Conservation (phyloP, 2,329 filamentous ascomycete species). For the Diaporthe destruens region DNA sequence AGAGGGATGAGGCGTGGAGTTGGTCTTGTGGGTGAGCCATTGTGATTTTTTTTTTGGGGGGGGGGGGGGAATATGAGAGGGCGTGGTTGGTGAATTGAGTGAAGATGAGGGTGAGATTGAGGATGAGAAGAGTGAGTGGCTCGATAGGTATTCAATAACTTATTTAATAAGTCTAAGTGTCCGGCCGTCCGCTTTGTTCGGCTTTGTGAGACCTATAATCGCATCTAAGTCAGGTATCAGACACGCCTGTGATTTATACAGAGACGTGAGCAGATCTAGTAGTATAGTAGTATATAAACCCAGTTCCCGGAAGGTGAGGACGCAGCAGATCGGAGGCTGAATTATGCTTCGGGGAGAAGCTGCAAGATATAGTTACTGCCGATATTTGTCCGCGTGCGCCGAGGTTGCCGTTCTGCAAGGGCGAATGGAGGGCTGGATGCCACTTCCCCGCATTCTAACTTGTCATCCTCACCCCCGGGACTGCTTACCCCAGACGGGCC, state of each 20-base stretch:
- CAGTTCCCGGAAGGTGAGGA: too few relatives aligned
- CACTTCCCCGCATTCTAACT: conserved; percentile 15
- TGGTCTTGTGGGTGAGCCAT: conserved; percentile 63
- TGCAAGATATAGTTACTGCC: conserved; percentile 19
- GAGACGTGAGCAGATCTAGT: not conserved
- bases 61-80: not conserved
- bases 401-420: conserved; percentile 30
- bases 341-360: not conserved
- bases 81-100: not conserved
- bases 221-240: conserved; percentile 1
- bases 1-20: conserved; percentile 69
- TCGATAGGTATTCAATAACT: not conserved
- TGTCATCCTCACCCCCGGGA: conserved; percentile 17
- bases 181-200: not conserved
- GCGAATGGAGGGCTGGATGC: conserved; percentile 9
- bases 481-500: conserved; percentile 29
- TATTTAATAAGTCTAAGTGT: too few relatives aligned
- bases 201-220: not conserved
- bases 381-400: conserved; percentile 6
- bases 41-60: too few relatives aligned
- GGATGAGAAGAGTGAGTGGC: not conserved
- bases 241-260: not conserved
- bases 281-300: too few relatives aligned
- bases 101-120: not conserved
- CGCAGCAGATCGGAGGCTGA: not conserved